Conservation (phyloP, 208 protist species). For the Trichomonas vaginalis region DNA sequence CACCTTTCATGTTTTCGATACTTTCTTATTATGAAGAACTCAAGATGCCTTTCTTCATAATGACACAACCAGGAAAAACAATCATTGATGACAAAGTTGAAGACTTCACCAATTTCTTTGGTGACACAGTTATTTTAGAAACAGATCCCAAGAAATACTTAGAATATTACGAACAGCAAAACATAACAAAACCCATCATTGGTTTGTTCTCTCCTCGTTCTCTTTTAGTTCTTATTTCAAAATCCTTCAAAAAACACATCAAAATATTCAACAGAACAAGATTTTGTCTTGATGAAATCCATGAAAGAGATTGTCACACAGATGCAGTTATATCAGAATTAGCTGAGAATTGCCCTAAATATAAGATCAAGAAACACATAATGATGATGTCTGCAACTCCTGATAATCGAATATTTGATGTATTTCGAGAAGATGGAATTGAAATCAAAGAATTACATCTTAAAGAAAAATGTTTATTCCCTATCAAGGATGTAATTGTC, state of each 20-base stretch:
- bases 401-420: not conserved
- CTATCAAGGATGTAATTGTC: not conserved
- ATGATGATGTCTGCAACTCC: conserved; percentile 6
- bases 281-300: conserved; percentile 16
- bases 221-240: not conserved
- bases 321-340: not conserved
- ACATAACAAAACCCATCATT: not conserved
- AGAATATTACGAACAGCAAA: not conserved
- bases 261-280: not conserved
- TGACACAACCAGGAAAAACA: not conserved
- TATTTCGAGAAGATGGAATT: not conserved
- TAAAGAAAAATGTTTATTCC: not conserved
- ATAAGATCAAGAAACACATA: not conserved
- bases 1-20: not conserved
- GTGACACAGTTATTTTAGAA: not conserved
- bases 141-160: not conserved
- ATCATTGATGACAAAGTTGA: not conserved
- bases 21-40: not conserved
- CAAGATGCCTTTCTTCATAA: not conserved
- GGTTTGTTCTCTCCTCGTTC: not conserved
- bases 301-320: not conserved
- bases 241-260: not conserved
- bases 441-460: not conserved
- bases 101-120: not conserved
- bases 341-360: not conserved